Percentiles rank a stretch among this genome's conserved stretches.
These are phyloP conservation scores for Flaveria sonorensis DNA, from an alignment of 129 eudicot species.

Conservation along the genomic window DNA sequence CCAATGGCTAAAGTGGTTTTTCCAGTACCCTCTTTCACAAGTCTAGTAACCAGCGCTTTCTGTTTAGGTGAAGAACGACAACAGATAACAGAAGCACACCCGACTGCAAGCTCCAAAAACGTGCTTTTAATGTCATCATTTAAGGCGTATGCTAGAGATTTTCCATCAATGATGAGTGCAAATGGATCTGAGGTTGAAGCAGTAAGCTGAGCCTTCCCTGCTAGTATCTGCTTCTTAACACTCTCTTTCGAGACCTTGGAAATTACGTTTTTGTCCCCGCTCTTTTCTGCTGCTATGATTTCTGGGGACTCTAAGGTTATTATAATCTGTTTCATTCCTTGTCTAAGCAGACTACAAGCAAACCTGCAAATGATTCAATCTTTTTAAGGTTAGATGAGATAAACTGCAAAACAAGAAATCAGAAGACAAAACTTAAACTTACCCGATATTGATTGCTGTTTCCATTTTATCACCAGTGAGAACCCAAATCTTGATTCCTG, in stretches of 20 bases:
- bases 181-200: constrained; percentile 60
- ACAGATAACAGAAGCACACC: constrained; percentile 92
- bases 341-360: constrained; percentile 92
- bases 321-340: constrained; percentile 87
- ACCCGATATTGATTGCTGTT: constrained; percentile 95
- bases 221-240: constrained; percentile 62
- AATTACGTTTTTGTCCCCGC: constrained; percentile 65
- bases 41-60: constrained; percentile 92
- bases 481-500: constrained; percentile 95
- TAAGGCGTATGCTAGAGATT: constrained; percentile 84
- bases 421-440: constrained; percentile 10
- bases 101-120: constrained; percentile 75
- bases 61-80: constrained; percentile 98
- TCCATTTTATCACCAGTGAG: constrained; percentile 98
- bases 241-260: constrained; percentile 71
- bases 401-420: neutral
- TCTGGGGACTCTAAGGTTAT: constrained; percentile 67
- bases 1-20: constrained; percentile 85
- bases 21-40: constrained; percentile 68
- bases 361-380: constrained; percentile 48
- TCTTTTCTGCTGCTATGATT: constrained; percentile 59
- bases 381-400: constrained; percentile 23
- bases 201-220: constrained; percentile 59
- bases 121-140: constrained; percentile 59
- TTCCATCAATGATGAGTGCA: constrained; percentile 93